Evolutionary conservation across 2,329 filamentous ascomycete species (phyloP), one percentile per base, ranked within the genome.

Genomic region (Colletotrichum euphorbiae): DNA sequence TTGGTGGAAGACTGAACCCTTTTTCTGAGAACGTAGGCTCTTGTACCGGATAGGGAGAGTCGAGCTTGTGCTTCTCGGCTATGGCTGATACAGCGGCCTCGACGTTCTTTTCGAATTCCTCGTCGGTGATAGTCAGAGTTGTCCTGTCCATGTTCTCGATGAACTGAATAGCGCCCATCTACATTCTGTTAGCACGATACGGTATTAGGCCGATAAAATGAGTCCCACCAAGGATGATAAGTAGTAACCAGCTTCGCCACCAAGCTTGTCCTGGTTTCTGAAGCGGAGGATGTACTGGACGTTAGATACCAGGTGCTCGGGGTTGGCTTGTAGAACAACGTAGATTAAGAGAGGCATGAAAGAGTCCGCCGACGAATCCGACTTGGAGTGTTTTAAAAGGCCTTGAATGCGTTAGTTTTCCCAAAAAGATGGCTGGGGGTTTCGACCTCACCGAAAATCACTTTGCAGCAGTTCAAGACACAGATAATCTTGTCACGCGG

Each of bases 401-500:
- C 95, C 91, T 93, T 62, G 19, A 31, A 4, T 12, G 28, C 15
- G 31, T 57, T 58, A 55, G 69, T 70, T 33, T 2, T 50, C 12
- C 12, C 13, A 28, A 28, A 0, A 38, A 15, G n/a, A 60, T 59
- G 19, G 6, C 55, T n/a, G n/a, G n/a, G 9, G 9, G 2, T 11
- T 4, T 15, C 8, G 4, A 19, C 74, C 85, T 73, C 79, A 93
- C 92, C 96, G 79, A 99, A 98, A 71, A 99, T 98, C 71, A 99
- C 97, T 80, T 99, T 99, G 87, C 96, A 99, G 81, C 94, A 98
- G 80, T 99, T 99, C 63, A 99, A 82, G 51, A 98, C 93, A 78
- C 96, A 99, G 56, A 99, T 98, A 62, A 99, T 96, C 80, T 99
- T 99, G 83, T 99, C 96, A 73, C 96, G 85, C 4, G 96, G 96